Base-by-base conservation (phyloP, 2,329 filamentous ascomycete species). In the Cadophora sp. region DNA sequence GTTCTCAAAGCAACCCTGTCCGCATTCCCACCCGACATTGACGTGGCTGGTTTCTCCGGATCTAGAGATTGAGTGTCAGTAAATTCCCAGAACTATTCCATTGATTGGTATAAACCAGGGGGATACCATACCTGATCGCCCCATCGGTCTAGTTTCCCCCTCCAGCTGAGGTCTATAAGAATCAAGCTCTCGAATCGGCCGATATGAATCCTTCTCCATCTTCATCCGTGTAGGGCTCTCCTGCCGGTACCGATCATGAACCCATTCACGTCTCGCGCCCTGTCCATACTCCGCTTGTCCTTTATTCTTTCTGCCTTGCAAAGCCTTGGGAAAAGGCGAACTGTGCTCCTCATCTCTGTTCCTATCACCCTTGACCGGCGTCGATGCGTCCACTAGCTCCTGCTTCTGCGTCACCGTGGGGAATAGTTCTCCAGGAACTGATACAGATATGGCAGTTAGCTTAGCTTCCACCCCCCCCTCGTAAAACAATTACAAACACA, bases 351-450 rank as follows among this genome's bases (percentile, higher is more conserved):
- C 27, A n/a, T n/a, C n/a, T n/a, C n/a, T n/a, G n/a, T n/a, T n/a
- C 24, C 12, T 22, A 59, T 60, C 26, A 4, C 29, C n/a, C 60
- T 51, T 22, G 14, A 7, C 53, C 14, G n/a, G n/a, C n/a, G n/a
- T n/a, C n/a, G n/a, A n/a, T n/a, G n/a, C n/a, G n/a, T n/a, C n/a
- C n/a, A n/a, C n/a, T 56, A 8, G 53, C 53, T 4, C 11, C 19
- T n/a, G n/a, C 29, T 37, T 58, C 29, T 2, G 4, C 29, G 31
- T 56, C 27, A n/a, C 2, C 24, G 12, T 34, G 26, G 55, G 51
- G 24, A 67, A 67, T 1, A 27, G 12, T 9, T 51, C 60, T 27
- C 22, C 40, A 34, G 60, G 60, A 64, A 67, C 65, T 64, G 7
- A 12, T 37, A 11, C 2, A 2, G 8, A 37, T 12, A 37, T 37